A percentile compares a stretch with the other conserved stretches of the same genome.
Evolutionary conservation across 2,329 filamentous ascomycete species (phyloP).

Genomic region (Trichoderma brevicompactum): DNA sequence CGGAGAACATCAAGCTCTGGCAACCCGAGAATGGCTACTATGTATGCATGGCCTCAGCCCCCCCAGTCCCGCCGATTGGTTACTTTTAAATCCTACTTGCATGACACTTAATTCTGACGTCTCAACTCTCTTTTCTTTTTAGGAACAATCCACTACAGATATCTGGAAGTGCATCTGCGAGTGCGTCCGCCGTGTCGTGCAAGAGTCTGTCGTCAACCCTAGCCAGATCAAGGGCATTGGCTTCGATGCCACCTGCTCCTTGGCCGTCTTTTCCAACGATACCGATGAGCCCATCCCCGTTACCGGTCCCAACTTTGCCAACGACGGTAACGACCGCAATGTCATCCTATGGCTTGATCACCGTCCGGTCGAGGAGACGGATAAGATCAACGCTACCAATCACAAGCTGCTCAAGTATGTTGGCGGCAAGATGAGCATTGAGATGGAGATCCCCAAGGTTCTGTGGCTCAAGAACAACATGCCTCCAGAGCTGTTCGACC

Average conservation of each 20-base stretch:
- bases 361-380: conserved; percentile 85
- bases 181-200: conserved; percentile 81
- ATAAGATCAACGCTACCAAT: conserved; percentile 87
- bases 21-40: conserved; percentile 77
- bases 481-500: conserved; percentile 85
- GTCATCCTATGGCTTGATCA: conserved; percentile 98
- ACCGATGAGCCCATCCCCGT: conserved; percentile 91
- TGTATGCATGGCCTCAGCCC: conserved; percentile 49
- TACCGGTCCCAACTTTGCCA: conserved; percentile 78
- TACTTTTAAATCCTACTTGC: background rate
- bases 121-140: conserved; percentile 2
- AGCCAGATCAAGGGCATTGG: conserved; percentile 84
- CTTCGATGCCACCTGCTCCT: conserved; percentile 98
- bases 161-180: conserved; percentile 96
- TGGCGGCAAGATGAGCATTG: conserved; percentile 96
- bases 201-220: conserved; percentile 78
- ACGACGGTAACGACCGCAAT: conserved; percentile 84
- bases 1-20: conserved; percentile 79
- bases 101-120: conserved; percentile 6
- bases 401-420: conserved; percentile 96
- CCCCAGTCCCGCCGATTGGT: conserved; percentile 6
- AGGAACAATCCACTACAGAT: conserved; percentile 97
- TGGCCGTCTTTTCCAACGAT: conserved; percentile 86
- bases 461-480: conserved; percentile 99
- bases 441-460: conserved; percentile 99